Base-by-base conservation (phyloP, 2,329 filamentous ascomycete genomes). In the Colletotrichum eleusines region DNA sequence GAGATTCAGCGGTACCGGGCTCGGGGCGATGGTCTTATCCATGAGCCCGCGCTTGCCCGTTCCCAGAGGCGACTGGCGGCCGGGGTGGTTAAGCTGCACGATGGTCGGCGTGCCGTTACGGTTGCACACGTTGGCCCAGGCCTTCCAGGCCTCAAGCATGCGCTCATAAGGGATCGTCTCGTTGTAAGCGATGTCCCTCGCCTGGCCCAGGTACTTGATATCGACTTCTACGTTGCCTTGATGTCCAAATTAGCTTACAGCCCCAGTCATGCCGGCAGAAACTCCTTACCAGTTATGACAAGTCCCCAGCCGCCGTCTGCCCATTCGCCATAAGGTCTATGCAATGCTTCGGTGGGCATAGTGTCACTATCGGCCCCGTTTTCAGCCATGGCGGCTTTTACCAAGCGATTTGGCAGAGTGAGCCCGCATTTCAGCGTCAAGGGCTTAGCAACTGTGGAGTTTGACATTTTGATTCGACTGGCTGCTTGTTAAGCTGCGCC, bases 351-450 rank as follows among this genome's bases (percentile, higher is more conserved):
- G 16, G 81, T 81, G 0, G 87, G 87, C 0, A 84, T 79, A 35
- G 84, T 72, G 66, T 84, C 77, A 6, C 75, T 76, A 73, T 82
- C 79, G 33, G 81, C 79, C 75, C 85, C 76, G 5, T 73, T 73
- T 72, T 88, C 84, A 5, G 85, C 82, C 79, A 89, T 83, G 40
- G 88, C 85, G 54, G 87, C 81, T 73, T 86, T 83, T 54, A 77
- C 81, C 1, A 90, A 80, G 6, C 88, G 84, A 74, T 90, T 90
- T 3, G 86, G 85, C 3, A 90, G 76, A 0, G 80, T 82, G 33
- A 90, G 80, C 1, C 88, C 88, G 75, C 86, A 88, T 71, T 85
- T 84, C 1, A 89, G 81, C 46, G 82, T 86, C 20, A 88, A 75
- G 0, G 86, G 82, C 44, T 71, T 71, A 1, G 68, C 63, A 35